A percentile compares a stretch with the other conserved stretches of the same genome.
These are phyloP conservation scores for Scalesia atractyloides DNA, from an alignment of 129 eudicot genomes.

Conservation along the genomic window DNA sequence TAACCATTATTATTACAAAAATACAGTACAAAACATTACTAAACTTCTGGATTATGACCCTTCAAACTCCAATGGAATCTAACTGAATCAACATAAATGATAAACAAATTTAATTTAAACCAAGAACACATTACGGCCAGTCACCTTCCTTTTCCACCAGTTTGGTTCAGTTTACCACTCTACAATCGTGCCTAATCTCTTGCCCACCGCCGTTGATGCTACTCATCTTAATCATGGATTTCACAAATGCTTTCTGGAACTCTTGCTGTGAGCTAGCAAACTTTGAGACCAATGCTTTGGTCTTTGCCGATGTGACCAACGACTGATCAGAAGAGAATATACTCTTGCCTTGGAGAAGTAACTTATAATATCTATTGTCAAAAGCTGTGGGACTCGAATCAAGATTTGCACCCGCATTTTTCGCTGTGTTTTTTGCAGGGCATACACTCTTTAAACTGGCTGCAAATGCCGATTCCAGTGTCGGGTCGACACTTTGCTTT, in stretches of 20 bases:
- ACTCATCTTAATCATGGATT: conserved; percentile 84
- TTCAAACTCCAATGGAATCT: too few relatives aligned
- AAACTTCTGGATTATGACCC: too few relatives aligned
- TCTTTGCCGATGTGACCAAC: conserved; percentile 25
- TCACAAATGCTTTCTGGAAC: conserved; percentile 50
- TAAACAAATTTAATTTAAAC: too few relatives aligned
- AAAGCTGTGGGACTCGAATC: conserved; percentile 37
- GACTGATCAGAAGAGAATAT: conserved; percentile 43
- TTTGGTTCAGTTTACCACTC: conserved; percentile 36
- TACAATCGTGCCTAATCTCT: conserved; percentile 40
- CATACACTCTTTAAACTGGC: conserved; percentile 31
- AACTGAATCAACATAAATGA: too few relatives aligned
- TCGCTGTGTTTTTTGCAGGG: conserved; percentile 25
- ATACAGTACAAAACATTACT: too few relatives aligned
- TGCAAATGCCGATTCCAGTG: conserved; percentile 37
- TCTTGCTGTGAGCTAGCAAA: conserved; percentile 37
- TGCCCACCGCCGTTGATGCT: conserved; percentile 60
- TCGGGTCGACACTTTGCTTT: conserved; percentile 40
- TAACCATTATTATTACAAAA: neutral
- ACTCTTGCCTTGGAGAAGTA: conserved; percentile 44
- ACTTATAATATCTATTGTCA: conserved; percentile 45
- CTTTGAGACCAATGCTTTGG: conserved; percentile 36
- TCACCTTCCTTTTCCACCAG: neutral
- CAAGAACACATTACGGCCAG: neutral
- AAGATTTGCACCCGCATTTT: conserved; percentile 38